Percentiles rank a stretch among this genome's conserved stretches.
These are phyloP conservation scores for Pseudomassariella vexata DNA, from an alignment of 2,329 filamentous ascomycete genomes.

Conservation along the genomic window DNA sequence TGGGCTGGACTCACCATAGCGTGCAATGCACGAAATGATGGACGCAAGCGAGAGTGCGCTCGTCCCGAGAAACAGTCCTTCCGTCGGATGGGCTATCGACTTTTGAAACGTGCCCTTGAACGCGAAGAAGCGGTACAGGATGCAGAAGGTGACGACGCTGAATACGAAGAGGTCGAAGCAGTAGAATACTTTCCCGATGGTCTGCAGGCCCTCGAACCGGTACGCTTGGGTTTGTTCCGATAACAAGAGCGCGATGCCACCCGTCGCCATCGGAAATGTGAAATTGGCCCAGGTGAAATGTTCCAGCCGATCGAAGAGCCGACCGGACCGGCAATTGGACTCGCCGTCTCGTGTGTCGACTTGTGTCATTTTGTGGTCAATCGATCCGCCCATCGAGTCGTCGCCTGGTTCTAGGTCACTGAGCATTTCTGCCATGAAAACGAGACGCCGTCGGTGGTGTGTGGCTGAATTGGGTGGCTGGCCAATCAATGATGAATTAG, in stretches of 20 bases:
- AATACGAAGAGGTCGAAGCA: slow-evolving; percentile 44
- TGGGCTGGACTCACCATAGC: too few relatives aligned
- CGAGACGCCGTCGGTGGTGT: too few relatives aligned
- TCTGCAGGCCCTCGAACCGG: slow-evolving; percentile 40
- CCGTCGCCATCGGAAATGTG: slow-evolving; percentile 40
- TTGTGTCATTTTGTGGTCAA: too few relatives aligned
- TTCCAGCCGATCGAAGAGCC: slow-evolving; percentile 17
- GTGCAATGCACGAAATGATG: slow-evolving; percentile 34
- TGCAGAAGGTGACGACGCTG: slow-evolving; percentile 22
- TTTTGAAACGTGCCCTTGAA: slow-evolving; percentile 35
- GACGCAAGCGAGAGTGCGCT: slow-evolving; percentile 32
- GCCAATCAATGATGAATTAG: too few relatives aligned
- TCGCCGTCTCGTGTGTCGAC: too few relatives aligned
- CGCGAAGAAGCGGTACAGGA: slow-evolving; percentile 37
- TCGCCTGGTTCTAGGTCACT: too few relatives aligned
- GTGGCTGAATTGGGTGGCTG: too few relatives aligned
- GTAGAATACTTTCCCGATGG: slow-evolving; percentile 45
- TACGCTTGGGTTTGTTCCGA: slow-evolving; percentile 30
- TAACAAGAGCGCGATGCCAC: slow-evolving; percentile 37
- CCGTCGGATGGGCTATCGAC: slow-evolving; percentile 42
- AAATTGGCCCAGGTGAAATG: slow-evolving; percentile 43
- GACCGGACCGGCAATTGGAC: too few relatives aligned
- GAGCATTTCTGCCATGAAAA: too few relatives aligned
- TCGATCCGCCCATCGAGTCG: too few relatives aligned
- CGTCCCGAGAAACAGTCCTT: slow-evolving; percentile 39